A percentile compares a stretch with the other conserved stretches of the same genome.
These are phyloP conservation scores for Geranium incanum DNA, from an alignment of 441 rosid species.

Conservation along the genomic window DNA sequence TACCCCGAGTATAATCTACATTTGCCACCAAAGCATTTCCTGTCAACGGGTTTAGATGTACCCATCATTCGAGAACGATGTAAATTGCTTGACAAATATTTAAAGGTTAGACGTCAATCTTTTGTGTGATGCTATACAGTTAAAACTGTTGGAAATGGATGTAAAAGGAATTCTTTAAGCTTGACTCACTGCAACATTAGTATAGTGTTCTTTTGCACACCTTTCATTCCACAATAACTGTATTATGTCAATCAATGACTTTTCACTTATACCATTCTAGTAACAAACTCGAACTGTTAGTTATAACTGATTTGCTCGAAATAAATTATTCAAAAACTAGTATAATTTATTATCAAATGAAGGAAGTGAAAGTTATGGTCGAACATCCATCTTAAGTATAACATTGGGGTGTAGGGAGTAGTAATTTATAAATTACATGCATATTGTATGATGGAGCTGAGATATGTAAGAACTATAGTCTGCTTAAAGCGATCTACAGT, in stretches of 20 bases:
- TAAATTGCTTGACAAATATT: constrained; percentile 71
- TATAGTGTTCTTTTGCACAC: not conserved
- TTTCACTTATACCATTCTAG: constrained; percentile 1
- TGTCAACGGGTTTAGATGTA: constrained; percentile 84
- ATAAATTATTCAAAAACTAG: not conserved
- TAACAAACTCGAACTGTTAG: not conserved
- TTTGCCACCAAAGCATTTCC: constrained; percentile 96
- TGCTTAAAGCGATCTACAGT: not conserved
- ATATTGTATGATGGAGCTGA: not conserved
- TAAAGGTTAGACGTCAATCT: constrained; percentile 55
- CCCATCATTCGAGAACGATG: constrained; percentile 85
- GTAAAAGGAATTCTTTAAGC: not conserved
- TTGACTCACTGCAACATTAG: constrained; percentile 2
- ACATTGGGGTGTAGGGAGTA: not conserved
- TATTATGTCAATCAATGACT: not conserved
- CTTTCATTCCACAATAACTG: not conserved
- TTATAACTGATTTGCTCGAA: not conserved
- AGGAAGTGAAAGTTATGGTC: not conserved
- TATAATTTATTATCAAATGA: not conserved
- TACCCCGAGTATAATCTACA: constrained; percentile 87
- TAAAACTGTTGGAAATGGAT: constrained; percentile 6
- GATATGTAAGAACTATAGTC: not conserved
- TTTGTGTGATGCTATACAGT: constrained; percentile 2
- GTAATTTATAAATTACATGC: not conserved
- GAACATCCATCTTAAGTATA: not conserved